Percentiles rank a stretch among this genome's conserved stretches.
Conservation (phyloP, 306 rosid species). For the Cucumis hystrix region DNA sequence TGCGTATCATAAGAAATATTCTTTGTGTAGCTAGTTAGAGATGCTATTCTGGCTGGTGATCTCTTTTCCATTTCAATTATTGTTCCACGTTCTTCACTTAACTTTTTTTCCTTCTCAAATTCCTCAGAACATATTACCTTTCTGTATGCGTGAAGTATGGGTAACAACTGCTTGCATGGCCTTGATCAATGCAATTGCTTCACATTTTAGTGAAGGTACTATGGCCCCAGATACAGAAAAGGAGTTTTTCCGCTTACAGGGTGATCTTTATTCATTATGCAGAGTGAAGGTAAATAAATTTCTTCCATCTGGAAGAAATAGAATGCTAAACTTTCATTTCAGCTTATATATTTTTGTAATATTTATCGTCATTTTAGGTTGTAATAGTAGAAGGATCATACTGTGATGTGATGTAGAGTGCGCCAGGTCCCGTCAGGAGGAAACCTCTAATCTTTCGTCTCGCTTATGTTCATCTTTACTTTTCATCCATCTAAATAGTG, state of each 20-base stretch:
- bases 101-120: constrained; percentile 16
- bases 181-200: constrained; percentile 56
- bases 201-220: constrained; percentile 55
- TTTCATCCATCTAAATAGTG: background rate
- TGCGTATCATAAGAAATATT: background rate
- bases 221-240: constrained; percentile 65
- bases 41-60: constrained; percentile 9
- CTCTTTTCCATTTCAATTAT: constrained; percentile 1
- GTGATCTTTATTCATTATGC: constrained; percentile 86
- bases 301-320: constrained; percentile 10
- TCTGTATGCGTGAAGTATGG: constrained; percentile 97
- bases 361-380: constrained; percentile 8
- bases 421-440: too few species aligned
- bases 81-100: constrained; percentile 3
- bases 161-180: constrained; percentile 79
- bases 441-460: too few species aligned
- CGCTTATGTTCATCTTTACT: background rate
- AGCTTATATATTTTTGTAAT: background rate
- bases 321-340: constrained; percentile 7
- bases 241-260: constrained; percentile 79
- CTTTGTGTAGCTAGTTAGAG: constrained; percentile 12
- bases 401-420: background rate
- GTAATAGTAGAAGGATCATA: constrained; percentile 2
- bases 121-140: constrained; percentile 76
- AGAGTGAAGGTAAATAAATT: constrained; percentile 63